Evolutionary conservation across 495 filamentous ascomycete species (phyloP).

Genomic region (Aspergillus ostianus): DNA sequence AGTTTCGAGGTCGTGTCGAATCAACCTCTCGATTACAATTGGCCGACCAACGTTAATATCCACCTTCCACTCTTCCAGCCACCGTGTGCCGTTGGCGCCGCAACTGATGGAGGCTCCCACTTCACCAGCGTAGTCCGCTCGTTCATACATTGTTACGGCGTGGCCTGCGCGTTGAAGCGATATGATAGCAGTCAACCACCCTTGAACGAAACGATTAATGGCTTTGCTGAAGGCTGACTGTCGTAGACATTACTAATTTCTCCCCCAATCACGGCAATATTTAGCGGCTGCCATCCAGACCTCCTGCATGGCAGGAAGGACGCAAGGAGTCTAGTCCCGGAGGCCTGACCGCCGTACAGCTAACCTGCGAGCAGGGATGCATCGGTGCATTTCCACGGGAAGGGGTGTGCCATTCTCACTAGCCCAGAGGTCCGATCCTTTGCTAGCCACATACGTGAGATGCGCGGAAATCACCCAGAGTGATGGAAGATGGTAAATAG

Average conservation of each 20-base stretch:
- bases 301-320: too few relatives aligned
- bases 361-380: too few relatives aligned
- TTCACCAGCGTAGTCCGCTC: conserved; percentile 31
- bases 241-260: conserved; percentile 39
- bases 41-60: conserved; percentile 28
- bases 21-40: conserved; percentile 32
- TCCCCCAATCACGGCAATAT: conserved; percentile 47
- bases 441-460: too few relatives aligned
- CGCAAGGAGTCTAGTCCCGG: too few relatives aligned
- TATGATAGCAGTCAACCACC: conserved; percentile 51
- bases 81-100: conserved; percentile 27
- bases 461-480: too few relatives aligned
- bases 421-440: too few relatives aligned
- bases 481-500: too few relatives aligned
- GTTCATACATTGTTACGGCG: conserved; percentile 41
- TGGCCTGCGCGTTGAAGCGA: conserved; percentile 52
- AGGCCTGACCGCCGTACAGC: too few relatives aligned
- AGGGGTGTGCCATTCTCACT: too few relatives aligned
- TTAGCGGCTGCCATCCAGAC: conserved; percentile 3
- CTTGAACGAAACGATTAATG: neutral
- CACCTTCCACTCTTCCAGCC: conserved; percentile 30
- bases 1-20: conserved; percentile 29
- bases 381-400: too few relatives aligned
- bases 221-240: neutral
- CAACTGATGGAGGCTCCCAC: conserved; percentile 30